These are phyloP conservation scores for Podaxis mareebaensis DNA, from an alignment of 768 basidiomycete genomes.

Conservation along the genomic window DNA sequence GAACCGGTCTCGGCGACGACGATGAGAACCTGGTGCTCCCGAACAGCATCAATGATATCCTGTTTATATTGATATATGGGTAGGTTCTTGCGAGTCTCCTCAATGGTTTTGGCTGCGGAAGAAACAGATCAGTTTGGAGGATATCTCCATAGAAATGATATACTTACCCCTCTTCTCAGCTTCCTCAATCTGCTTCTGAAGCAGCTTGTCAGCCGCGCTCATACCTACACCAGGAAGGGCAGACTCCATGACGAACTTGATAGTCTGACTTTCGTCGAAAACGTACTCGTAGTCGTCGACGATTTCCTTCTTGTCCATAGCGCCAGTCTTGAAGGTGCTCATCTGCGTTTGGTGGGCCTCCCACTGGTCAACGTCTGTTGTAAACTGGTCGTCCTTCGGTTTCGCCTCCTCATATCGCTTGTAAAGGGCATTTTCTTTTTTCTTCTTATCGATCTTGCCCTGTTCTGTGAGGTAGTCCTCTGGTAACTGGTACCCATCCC, in stretches of 20 bases:
- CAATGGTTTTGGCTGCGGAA: constrained; percentile 75
- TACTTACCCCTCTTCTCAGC: constrained; percentile 83
- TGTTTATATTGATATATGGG: constrained; percentile 92
- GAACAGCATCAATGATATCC: constrained; percentile 84
- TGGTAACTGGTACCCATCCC: constrained; percentile 93
- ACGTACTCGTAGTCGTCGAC: constrained; percentile 95
- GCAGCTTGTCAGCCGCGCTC: constrained; percentile 81
- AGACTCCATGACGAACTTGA: constrained; percentile 89
- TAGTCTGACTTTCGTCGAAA: constrained; percentile 97
- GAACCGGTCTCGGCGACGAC: constrained; percentile 99
- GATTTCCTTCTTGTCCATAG: constrained; percentile 82
- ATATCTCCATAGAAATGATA: background rate
- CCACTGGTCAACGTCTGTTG: constrained; percentile 98
- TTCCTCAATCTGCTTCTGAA: constrained; percentile 88
- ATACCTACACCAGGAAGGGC: constrained; percentile 68
- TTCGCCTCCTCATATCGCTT: constrained; percentile 94
- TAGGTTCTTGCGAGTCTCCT: constrained; percentile 90
- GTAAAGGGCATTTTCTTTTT: constrained; percentile 90
- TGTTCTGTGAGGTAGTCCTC: constrained; percentile 99
- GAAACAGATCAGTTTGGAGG: constrained; percentile 1
- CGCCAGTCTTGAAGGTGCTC: constrained; percentile 88
- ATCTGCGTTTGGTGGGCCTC: constrained; percentile 89
- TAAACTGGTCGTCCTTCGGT: constrained; percentile 90
- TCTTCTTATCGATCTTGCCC: constrained; percentile 97
- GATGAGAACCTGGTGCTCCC: constrained; percentile 91